Evolutionary conservation across 1,284 basidiomycete species (phyloP).

Genomic region (Sporisorium exsertum): DNA sequence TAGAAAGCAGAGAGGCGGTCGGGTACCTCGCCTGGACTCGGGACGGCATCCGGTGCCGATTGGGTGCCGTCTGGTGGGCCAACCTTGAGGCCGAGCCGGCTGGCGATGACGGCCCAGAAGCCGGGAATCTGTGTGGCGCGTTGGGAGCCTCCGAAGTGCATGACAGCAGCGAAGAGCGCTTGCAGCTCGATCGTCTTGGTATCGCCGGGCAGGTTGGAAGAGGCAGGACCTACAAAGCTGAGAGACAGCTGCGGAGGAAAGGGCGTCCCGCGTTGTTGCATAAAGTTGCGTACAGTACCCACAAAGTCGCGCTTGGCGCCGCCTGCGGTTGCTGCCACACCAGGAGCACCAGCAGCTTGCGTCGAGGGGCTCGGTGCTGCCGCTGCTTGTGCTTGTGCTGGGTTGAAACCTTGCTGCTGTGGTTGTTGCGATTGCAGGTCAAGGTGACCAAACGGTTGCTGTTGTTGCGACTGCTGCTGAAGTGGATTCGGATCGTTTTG

Average conservation of each 20-base stretch:
- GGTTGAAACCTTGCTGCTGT: slow-evolving; percentile 35
- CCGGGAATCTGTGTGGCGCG: slow-evolving; percentile 48
- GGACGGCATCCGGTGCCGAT: slow-evolving; percentile 48
- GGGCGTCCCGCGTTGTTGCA: slow-evolving; percentile 57
- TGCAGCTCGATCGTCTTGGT: slow-evolving; percentile 60
- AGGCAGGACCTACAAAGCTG: slow-evolving; percentile 59
- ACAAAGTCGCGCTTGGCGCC: slow-evolving; percentile 55
- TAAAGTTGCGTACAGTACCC: slow-evolving; percentile 58
- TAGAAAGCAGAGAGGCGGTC: slow-evolving; percentile 61
- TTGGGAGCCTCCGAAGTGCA: slow-evolving; percentile 58
- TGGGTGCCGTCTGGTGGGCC: slow-evolving; percentile 45
- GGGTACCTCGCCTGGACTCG: slow-evolving; percentile 55
- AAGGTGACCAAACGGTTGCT: slow-evolving; percentile 18
- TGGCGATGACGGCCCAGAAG: slow-evolving; percentile 63
- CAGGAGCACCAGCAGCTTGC: slow-evolving; percentile 15
- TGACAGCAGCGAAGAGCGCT: slow-evolving; percentile 57
- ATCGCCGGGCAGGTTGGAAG: slow-evolving; percentile 48
- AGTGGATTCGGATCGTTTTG: slow-evolving; percentile 22
- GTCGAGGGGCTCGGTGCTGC: slow-evolving; percentile 25
- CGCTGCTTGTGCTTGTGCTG: slow-evolving; percentile 18
- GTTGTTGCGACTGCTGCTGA: slow-evolving; percentile 26
- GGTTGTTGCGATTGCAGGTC: slow-evolving; percentile 42
- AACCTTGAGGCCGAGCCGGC: slow-evolving; percentile 59
- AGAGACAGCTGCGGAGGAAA: slow-evolving; percentile 48
- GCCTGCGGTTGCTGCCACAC: slow-evolving; percentile 8